Evolutionary conservation across 345 rosid genomes (phyloP).

Genomic region (Carallia pectinifolia): DNA sequence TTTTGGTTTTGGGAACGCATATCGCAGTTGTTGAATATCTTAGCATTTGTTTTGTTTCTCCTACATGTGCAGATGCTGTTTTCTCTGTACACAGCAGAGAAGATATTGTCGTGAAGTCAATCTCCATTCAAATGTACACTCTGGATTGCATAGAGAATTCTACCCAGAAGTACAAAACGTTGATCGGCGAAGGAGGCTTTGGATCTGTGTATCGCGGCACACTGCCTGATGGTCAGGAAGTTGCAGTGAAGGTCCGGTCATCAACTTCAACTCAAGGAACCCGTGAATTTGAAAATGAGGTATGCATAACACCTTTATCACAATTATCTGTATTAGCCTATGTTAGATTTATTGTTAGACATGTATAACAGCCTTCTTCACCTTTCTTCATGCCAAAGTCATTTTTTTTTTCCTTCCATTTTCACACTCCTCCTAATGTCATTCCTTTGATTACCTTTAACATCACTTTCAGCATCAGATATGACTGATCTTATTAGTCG

Average conservation of each 20-base stretch:
- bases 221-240: slow-evolving; percentile 29
- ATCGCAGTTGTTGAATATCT: too few relatives aligned
- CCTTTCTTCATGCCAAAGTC: too few relatives aligned
- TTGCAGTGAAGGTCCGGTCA: slow-evolving; percentile 39
- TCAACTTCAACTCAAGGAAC: slow-evolving; percentile 35
- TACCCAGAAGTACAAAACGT: slow-evolving; percentile 40
- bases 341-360: too few relatives aligned
- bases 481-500: not conserved
- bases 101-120: slow-evolving; percentile 37
- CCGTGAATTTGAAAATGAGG: slow-evolving; percentile 35
- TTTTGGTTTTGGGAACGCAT: too few relatives aligned
- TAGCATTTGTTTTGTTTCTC: not conserved
- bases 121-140: slow-evolving; percentile 41
- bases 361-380: too few relatives aligned
- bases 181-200: slow-evolving; percentile 34
- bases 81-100: slow-evolving; percentile 45
- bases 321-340: not conserved
- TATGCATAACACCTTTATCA: not conserved
- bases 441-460: not conserved
- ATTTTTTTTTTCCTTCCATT: not conserved
- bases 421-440: not conserved
- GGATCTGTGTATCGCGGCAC: slow-evolving; percentile 32
- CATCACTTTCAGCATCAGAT: not conserved
- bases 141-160: slow-evolving; percentile 45
- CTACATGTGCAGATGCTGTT: slow-evolving; percentile 43